Evolutionary conservation across 2,329 filamentous ascomycete genomes (phyloP), one percentile per base, ranked within the genome.

Genomic region (Claviceps fusiformis): DNA sequence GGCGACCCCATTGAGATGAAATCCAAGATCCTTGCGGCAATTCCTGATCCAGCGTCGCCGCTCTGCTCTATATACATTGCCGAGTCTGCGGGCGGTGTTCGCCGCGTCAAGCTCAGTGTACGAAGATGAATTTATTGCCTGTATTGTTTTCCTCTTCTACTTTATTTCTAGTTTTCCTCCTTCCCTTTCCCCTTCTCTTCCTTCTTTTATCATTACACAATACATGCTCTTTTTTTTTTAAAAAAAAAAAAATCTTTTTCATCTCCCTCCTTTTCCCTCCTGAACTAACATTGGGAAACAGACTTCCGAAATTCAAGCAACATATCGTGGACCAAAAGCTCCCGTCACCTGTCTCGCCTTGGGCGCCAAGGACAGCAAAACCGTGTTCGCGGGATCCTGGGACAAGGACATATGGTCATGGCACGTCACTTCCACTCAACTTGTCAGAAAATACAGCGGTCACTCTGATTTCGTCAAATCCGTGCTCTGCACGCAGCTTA

Each of bases 381-480:
- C 78, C 1, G 66, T 96, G 11, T 96, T 89, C 68, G 89, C 89
- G 29, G 92, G 91, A 39, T 93, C 85, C 57, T 98, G 93, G 93
- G 92, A 98, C 71, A 95, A 95, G 72, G 79, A 82, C 24, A 79
- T 97, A 56, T 95, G 90, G 84, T 87, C 86, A 37, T 96, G 89
- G 87, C 78, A 87, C 62, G 72, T 85, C 37, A 72, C 76, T 19
- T 81, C 81, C 3, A 75, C 74, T 47, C 67, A 74, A 35, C 70
- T 73, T 1, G 74, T 73, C n/a, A 77, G 73, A 58, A 83, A 76
- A 59, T 90, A 84, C 61, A 78, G 79, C 56, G 90, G 89, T 5
- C 92, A 97, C 68, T 76, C 80, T 1, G 93, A 98, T 71, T 98
- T 98, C 65, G 87, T 98, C 63, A 96, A 96, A 71, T 77, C 86